Conservation (phyloP, 1,284 basidiomycete species). For the Boletellus sp. region DNA sequence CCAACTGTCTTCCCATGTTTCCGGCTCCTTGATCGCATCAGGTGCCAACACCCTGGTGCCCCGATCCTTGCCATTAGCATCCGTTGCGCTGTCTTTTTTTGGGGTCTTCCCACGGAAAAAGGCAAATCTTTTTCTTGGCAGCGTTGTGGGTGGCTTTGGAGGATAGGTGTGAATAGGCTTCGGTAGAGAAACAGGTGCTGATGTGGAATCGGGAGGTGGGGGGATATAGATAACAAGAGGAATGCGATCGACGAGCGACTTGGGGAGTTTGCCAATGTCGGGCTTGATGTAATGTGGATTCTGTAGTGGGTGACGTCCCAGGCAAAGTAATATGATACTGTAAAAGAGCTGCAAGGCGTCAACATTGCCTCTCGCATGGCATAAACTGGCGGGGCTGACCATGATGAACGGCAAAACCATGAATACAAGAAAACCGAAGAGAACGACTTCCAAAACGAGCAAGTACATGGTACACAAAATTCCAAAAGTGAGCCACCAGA, state of each 20-base stretch:
- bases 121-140: conserved; percentile 45
- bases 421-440: conserved; percentile 70
- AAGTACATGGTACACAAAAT: conserved; percentile 77
- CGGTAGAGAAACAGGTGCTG: conserved; percentile 39
- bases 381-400: conserved; percentile 42
- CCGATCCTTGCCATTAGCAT: conserved; percentile 14
- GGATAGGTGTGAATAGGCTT: conserved; percentile 54
- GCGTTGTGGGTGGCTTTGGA: conserved; percentile 40
- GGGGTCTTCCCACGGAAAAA: conserved; percentile 41
- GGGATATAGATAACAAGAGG: conserved; percentile 81
- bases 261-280: conserved; percentile 69
- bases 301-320: conserved; percentile 73
- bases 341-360: conserved; percentile 55
- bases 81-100: conserved; percentile 26
- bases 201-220: conserved; percentile 56
- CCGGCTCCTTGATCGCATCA: conserved; percentile 35
- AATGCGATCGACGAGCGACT: conserved; percentile 66
- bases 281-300: conserved; percentile 67
- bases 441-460: conserved; percentile 66
- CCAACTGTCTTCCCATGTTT: conserved; percentile 56
- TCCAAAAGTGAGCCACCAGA: conserved; percentile 80
- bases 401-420: conserved; percentile 72
- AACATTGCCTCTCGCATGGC: conserved; percentile 7
- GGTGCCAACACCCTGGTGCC: conserved; percentile 18
- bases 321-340: conserved; percentile 70